A percentile compares a stretch with the other conserved stretches of the same genome.
These are phyloP conservation scores for Erysimum cheiranthoides DNA, from an alignment of 345 rosid species.

Conservation along the genomic window DNA sequence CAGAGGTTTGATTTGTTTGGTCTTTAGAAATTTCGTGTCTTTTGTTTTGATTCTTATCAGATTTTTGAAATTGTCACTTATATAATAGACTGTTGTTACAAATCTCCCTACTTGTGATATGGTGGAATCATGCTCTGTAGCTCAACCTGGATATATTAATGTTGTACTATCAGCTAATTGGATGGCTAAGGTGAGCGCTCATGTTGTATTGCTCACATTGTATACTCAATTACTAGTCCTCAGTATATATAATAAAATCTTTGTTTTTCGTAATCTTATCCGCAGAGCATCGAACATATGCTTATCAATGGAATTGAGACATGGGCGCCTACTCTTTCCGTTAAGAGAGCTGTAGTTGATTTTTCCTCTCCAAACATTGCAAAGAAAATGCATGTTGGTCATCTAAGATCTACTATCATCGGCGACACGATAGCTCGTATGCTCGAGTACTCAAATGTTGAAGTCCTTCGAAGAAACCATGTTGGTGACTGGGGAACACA, in stretches of 20 bases:
- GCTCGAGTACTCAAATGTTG: constrained; percentile 84
- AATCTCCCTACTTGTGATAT: constrained; percentile 75
- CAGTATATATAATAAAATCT: too few relatives aligned
- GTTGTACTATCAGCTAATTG: constrained; percentile 64
- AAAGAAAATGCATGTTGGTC: constrained; percentile 95
- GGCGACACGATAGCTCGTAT: constrained; percentile 87
- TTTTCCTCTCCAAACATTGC: constrained; percentile 94
- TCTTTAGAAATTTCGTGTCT: background rate
- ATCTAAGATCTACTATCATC: constrained; percentile 83
- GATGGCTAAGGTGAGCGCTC: constrained; percentile 71
- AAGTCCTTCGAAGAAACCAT: constrained; percentile 89
- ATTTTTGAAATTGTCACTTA: too few relatives aligned
- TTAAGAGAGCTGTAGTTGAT: constrained; percentile 80
- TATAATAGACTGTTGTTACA: constrained; percentile 57
- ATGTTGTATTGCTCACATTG: background rate
- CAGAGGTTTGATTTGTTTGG: constrained; percentile 52
- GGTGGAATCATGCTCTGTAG: constrained; percentile 75
- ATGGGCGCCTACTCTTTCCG: constrained; percentile 67
- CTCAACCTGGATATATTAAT: constrained; percentile 84
- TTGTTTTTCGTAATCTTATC: constrained; percentile 11
- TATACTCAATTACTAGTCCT: background rate
- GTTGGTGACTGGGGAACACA: constrained; percentile 99
- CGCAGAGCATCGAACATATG: constrained; percentile 75
- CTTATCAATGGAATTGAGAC: constrained; percentile 73
- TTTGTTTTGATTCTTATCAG: background rate